Evolutionary conservation across 1,284 basidiomycete genomes (phyloP).

Genomic region (Jaminaea rosea): DNA sequence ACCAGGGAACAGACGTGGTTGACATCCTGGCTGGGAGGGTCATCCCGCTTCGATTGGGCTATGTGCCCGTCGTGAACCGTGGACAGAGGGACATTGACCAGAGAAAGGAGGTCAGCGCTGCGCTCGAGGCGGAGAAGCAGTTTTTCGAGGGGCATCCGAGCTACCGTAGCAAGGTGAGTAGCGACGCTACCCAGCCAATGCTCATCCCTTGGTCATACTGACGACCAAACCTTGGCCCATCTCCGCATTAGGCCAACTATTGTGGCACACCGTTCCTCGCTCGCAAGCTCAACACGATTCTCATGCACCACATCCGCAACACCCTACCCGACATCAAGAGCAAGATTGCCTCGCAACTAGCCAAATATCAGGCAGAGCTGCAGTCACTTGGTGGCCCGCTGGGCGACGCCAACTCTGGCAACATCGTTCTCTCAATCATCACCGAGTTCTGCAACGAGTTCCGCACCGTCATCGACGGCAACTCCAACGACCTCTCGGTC

Average conservation of each 20-base stretch:
- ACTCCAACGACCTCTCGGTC: constrained; percentile 83
- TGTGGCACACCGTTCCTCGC: constrained; percentile 97
- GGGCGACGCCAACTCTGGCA: constrained; percentile 73
- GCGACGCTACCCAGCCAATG: too few relatives aligned
- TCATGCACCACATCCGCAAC: constrained; percentile 95
- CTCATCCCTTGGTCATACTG: too few relatives aligned
- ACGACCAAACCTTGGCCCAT: too few relatives aligned
- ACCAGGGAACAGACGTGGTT: constrained; percentile 91
- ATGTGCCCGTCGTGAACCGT: constrained; percentile 93
- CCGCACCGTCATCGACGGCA: constrained; percentile 90
- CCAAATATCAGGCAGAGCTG: constrained; percentile 78
- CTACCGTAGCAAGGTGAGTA: constrained; percentile 86
- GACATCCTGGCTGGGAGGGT: constrained; percentile 93
- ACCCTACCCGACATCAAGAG: constrained; percentile 95
- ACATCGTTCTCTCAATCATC: constrained; percentile 85
- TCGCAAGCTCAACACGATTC: constrained; percentile 91
- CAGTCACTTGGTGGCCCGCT: constrained; percentile 73
- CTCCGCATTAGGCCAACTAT: too few relatives aligned
- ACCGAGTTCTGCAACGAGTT: constrained; percentile 96
- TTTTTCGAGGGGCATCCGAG: constrained; percentile 90
- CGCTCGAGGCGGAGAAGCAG: constrained; percentile 77
- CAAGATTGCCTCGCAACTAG: constrained; percentile 74
- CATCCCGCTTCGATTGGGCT: constrained; percentile 87
- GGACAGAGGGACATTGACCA: constrained; percentile 90
- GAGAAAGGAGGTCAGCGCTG: constrained; percentile 70